phyloP scores from a whole-genome alignment of 257 asterid species.

The Ligustrum vulgare region DNA sequence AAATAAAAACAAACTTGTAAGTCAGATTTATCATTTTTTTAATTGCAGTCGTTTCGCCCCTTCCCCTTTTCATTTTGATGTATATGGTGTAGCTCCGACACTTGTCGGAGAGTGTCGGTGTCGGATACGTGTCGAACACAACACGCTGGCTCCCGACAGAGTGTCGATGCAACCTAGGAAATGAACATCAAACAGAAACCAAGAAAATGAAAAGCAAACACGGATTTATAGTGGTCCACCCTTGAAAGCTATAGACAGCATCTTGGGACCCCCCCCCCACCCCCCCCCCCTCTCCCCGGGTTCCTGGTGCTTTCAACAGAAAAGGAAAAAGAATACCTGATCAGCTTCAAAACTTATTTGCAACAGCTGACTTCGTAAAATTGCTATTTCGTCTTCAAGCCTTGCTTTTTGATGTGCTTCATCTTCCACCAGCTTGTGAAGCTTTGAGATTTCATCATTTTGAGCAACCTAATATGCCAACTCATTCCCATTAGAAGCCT shows the following conservation, averaged over 20 bases:
- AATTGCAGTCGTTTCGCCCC: no score
- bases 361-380: slow-evolving; percentile 61
- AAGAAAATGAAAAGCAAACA: background rate
- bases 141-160: no score
- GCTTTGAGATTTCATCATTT: slow-evolving; percentile 61
- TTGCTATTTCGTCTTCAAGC: slow-evolving; percentile 68
- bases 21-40: no score
- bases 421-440: slow-evolving; percentile 68
- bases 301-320: background rate
- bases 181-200: background rate
- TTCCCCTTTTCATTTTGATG: no score
- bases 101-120: no score
- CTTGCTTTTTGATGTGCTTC: slow-evolving; percentile 54
- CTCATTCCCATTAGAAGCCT: slow-evolving; percentile 24
- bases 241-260: background rate
- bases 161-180: no score
- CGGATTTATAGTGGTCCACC: background rate
- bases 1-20: no score
- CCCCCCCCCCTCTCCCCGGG: background rate
- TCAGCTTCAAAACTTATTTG: slow-evolving; percentile 83
- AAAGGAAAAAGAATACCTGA: slow-evolving; percentile 43
- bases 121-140: no score
- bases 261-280: background rate
- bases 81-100: no score
- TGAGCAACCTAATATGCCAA: slow-evolving; percentile 48